Evolutionary conservation across 140 eudicot genomes (phyloP), one percentile per base, ranked within the genome.

Genomic region (Ambrosia hybrid): DNA sequence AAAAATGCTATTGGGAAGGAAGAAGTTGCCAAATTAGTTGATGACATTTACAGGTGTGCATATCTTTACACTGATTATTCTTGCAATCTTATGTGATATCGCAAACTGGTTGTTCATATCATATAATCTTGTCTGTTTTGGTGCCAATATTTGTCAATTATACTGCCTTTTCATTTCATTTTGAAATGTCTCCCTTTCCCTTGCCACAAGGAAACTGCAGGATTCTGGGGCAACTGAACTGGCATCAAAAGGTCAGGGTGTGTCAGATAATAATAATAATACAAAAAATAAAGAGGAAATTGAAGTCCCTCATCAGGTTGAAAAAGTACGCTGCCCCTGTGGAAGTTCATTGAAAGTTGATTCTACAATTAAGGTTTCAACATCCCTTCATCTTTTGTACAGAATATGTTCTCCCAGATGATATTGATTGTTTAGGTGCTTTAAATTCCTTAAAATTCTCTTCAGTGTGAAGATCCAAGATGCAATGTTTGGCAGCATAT

Each of bases 401-500:
- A 34, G 8, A 70, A 13, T 55, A 8, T 70, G 65, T 53, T 70
- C 15, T 55, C 12, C 38, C 37, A 37, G 65, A 70, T 37, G 65
- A 70, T 70, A 36, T 70, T 70, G 64, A 26, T 70, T 12, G 21
- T 51, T 51, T 49, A 51, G 41, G 64, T 53, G 64, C 14, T 37
- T 16, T 70, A 14, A 70, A 38, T 21, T 73, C 46, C 9, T 37
- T 10, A 49, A 57, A 60, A 12, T n/a, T 61, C 81, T 58, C 36
- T 76, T 43, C 77, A 93, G 97, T 93, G 98, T 84, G 98, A 85
- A 81, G 98, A 87, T 81, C 75, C 85, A 68, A 84, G 80, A 77
- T 93, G 98, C 81, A 78, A 73, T 34, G 82, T 86, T 17, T 93
- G 98, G 98, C 98, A 93, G 80, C 98, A 93, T 80, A 79, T 89